These are phyloP conservation scores for Cystobasidium onofrii DNA, from an alignment of 768 basidiomycete genomes.

Conservation along the genomic window DNA sequence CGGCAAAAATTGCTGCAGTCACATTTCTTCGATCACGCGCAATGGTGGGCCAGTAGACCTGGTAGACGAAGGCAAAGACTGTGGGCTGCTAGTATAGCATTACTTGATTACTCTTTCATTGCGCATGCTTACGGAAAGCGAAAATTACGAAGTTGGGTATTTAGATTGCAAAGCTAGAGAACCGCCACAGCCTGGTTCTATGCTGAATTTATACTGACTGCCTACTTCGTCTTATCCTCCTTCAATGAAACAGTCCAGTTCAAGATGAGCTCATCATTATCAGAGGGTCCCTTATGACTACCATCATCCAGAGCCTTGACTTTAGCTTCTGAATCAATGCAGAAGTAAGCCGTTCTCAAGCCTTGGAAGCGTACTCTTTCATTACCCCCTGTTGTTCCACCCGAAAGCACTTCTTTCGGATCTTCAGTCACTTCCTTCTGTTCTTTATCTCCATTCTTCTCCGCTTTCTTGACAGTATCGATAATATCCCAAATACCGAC, in stretches of 20 bases:
- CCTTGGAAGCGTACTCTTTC: constrained; percentile 97
- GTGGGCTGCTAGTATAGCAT: too few relatives aligned
- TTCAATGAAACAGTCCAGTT: constrained; percentile 91
- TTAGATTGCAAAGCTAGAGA: not conserved
- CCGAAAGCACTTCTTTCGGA: constrained; percentile 44
- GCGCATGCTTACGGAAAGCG: not conserved
- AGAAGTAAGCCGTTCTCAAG: constrained; percentile 86
- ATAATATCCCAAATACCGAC: constrained; percentile 79
- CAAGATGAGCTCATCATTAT: constrained; percentile 72
- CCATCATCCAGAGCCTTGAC: constrained; percentile 59
- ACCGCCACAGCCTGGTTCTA: not conserved
- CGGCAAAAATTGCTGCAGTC: not conserved
- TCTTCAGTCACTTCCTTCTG: constrained; percentile 59
- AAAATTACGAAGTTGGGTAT: not conserved
- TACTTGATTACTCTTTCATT: too few relatives aligned
- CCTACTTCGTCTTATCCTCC: constrained; percentile 52
- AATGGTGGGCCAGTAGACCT: too few relatives aligned
- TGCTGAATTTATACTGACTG: not conserved
- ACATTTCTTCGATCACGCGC: not conserved
- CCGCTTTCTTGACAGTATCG: constrained; percentile 58
- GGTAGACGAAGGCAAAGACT: too few relatives aligned
- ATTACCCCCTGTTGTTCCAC: constrained; percentile 65
- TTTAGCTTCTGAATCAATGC: constrained; percentile 67
- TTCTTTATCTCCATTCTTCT: constrained; percentile 53
- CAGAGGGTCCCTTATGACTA: constrained; percentile 49